Conservation (phyloP, 345 rosid genomes). For the Isatis tinctoria region DNA sequence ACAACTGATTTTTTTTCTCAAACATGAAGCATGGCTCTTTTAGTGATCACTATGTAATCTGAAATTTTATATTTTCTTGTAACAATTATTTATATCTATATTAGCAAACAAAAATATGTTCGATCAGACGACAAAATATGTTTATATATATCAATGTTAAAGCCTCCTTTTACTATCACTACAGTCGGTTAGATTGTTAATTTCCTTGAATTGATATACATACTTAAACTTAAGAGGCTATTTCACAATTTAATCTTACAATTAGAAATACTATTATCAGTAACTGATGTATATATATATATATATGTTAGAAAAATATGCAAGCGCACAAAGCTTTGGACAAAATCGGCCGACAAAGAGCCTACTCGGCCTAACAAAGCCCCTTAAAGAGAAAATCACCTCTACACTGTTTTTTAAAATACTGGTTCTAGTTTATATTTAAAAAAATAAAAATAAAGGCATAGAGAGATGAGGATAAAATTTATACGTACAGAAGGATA, state of each 20-base stretch:
- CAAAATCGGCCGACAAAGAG: neutral
- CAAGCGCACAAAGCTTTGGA: neutral
- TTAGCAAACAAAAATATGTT: too few species aligned
- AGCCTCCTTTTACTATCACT: neutral
- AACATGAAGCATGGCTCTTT: neutral
- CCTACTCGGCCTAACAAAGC: neutral
- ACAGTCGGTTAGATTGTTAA: neutral
- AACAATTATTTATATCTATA: neutral
- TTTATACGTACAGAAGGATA: slow-evolving; percentile 76
- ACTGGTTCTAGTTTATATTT: neutral
- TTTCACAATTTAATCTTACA: neutral
- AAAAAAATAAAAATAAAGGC: neutral
- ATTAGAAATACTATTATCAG: neutral
- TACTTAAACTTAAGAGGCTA: neutral
- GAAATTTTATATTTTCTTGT: neutral
- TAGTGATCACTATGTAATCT: neutral
- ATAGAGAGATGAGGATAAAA: slow-evolving; percentile 3
- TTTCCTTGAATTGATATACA: neutral
- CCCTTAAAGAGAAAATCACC: neutral
- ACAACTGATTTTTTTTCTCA: neutral
- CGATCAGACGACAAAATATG: neutral
- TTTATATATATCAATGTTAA: neutral
- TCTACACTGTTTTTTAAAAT: neutral
- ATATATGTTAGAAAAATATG: neutral
- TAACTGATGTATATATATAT: neutral